Conservation (phyloP, 345 rosid species). For the Gossypium longicalyx region DNA sequence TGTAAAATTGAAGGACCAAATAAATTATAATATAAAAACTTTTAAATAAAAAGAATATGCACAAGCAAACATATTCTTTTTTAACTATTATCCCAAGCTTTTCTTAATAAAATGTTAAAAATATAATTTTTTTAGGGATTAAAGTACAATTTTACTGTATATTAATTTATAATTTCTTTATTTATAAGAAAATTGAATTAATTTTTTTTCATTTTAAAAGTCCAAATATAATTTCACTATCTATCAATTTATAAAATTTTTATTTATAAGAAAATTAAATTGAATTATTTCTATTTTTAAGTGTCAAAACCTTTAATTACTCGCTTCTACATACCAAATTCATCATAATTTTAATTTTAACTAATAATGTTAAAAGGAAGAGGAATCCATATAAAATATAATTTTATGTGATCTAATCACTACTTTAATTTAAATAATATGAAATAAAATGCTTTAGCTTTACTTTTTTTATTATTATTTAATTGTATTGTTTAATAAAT, state of each 20-base stretch:
- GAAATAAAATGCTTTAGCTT: background rate
- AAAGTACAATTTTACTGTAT: no score
- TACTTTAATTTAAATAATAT: conserved; percentile 3
- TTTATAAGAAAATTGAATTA: no score
- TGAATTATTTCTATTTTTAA: no score
- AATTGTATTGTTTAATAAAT: background rate
- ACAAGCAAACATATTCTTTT: background rate
- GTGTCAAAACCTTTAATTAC: no score
- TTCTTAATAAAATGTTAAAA: background rate
- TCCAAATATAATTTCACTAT: no score
- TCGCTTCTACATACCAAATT: no score
- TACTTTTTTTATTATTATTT: background rate
- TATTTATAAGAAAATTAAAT: no score
- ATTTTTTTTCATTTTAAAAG: no score
- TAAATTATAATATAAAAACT: no score
- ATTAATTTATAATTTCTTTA: no score
- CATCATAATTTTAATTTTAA: background rate
- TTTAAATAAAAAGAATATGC: background rate
- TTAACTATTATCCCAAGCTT: background rate
- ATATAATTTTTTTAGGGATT: background rate
- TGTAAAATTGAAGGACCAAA: no score
- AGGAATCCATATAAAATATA: background rate
- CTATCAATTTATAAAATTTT: no score
- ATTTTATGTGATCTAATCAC: background rate
- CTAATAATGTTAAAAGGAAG: background rate